Evolutionary conservation across 2,329 filamentous ascomycete species (phyloP).

Genomic region (Paracoccidioides lutzii): DNA sequence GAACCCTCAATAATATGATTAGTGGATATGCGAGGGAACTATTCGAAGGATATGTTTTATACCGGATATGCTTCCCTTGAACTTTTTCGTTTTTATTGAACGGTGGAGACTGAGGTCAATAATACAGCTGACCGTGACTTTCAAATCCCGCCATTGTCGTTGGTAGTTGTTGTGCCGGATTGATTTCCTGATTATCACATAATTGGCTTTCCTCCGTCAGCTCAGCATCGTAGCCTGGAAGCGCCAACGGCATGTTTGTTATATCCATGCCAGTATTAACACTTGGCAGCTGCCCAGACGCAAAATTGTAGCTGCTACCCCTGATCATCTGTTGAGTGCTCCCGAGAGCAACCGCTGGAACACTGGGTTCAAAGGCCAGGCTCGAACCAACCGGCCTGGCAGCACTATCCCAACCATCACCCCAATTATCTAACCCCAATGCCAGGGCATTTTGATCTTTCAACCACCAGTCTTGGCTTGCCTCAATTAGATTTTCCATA

Average conservation of each 20-base stretch:
- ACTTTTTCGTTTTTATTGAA: background rate
- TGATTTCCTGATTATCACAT: background rate
- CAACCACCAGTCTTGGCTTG: conserved; percentile 53
- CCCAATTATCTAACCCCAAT: conserved; percentile 47
- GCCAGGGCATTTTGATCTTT: conserved; percentile 49
- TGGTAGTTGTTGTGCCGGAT: background rate
- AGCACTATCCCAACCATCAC: conserved; percentile 3
- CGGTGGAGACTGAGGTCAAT: background rate
- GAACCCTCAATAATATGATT: too few species aligned
- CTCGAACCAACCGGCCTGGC: background rate
- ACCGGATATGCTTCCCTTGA: background rate
- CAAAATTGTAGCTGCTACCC: background rate
- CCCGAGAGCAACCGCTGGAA: background rate
- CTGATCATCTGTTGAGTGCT: background rate
- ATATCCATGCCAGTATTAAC: background rate
- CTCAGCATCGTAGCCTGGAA: conserved; percentile 1
- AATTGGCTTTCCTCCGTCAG: background rate
- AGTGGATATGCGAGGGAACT: too few species aligned
- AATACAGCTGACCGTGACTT: conserved; percentile 3
- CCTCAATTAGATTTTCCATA: conserved; percentile 47
- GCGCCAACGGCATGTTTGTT: background rate
- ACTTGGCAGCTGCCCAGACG: background rate
- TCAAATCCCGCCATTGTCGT: background rate
- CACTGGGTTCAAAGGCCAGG: background rate
- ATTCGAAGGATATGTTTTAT: background rate